These are phyloP conservation scores for Penicillium lividum DNA, from an alignment of 495 filamentous ascomycete species.

Conservation along the genomic window DNA sequence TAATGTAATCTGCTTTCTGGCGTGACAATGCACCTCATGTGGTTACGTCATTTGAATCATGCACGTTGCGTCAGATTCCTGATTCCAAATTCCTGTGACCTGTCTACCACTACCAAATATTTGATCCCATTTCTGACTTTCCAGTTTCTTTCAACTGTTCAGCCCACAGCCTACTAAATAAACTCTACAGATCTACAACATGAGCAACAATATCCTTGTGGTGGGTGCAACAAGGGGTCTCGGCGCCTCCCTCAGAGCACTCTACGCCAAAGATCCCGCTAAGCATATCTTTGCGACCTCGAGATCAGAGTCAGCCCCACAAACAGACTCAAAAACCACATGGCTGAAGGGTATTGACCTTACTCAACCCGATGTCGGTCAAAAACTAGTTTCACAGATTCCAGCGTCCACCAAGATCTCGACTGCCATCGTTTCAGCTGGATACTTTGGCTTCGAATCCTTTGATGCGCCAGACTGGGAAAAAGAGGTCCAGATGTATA, in stretches of 20 bases:
- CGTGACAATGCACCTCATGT: too few relatives aligned
- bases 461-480: constrained; percentile 65
- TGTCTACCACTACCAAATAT: too few relatives aligned
- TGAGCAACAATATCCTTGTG: constrained; percentile 54
- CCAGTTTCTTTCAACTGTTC: neutral
- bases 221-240: constrained; percentile 69
- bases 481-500: constrained; percentile 70
- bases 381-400: constrained; percentile 47
- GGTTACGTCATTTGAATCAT: too few relatives aligned
- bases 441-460: constrained; percentile 66
- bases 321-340: constrained; percentile 37
- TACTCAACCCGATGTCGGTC: constrained; percentile 56
- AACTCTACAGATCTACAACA: constrained; percentile 13
- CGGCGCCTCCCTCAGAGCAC: constrained; percentile 58
- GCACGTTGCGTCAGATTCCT: too few relatives aligned
- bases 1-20: too few relatives aligned
- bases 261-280: constrained; percentile 53
- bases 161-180: neutral
- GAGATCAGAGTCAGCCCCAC: constrained; percentile 41
- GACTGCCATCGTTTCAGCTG: constrained; percentile 64
- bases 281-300: constrained; percentile 61
- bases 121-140: neutral
- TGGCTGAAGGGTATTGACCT: constrained; percentile 58
- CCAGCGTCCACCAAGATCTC: constrained; percentile 48
- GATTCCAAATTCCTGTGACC: too few relatives aligned